These are phyloP conservation scores for Mortierella sp. DNA, from an alignment of 371 early-diverging fungal species.

Conservation along the genomic window DNA sequence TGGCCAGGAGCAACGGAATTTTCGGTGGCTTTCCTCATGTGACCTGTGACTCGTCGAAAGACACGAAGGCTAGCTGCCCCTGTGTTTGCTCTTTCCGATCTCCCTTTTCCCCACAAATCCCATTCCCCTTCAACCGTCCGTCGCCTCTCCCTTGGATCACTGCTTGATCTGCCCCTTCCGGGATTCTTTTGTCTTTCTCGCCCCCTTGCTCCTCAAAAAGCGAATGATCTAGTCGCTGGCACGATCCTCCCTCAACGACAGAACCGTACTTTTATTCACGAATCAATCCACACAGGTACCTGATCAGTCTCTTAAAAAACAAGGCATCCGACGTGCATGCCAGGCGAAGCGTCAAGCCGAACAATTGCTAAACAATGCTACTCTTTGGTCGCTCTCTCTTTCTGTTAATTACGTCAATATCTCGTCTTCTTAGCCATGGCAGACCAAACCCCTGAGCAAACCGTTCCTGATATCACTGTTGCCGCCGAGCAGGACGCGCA, in stretches of 20 bases:
- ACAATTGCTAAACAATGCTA: too few relatives aligned
- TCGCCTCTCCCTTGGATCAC: constrained; percentile 2
- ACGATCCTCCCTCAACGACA: constrained; percentile 7
- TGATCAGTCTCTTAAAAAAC: not conserved
- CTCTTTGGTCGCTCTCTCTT: too few relatives aligned
- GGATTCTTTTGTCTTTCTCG: constrained; percentile 8
- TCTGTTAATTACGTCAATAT: not conserved
- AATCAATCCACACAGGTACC: constrained; percentile 17
- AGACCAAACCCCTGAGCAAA: constrained; percentile 41
- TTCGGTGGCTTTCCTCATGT: too few relatives aligned
- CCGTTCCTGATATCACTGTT: constrained; percentile 35
- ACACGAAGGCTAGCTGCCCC: too few relatives aligned
- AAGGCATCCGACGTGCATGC: too few relatives aligned
- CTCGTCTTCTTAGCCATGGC: constrained; percentile 27
- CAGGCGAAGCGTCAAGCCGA: too few relatives aligned
- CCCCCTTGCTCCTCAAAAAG: constrained; percentile 3
- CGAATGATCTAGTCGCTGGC: constrained; percentile 6
- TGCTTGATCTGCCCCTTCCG: constrained; percentile 12
- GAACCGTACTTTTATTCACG: too few relatives aligned
- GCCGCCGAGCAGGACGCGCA: constrained; percentile 43
- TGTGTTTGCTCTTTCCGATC: not conserved
- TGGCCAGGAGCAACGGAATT: too few relatives aligned
- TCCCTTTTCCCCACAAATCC: not conserved
- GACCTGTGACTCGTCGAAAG: too few relatives aligned
- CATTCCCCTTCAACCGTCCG: not conserved